Conservation (phyloP, 2,329 filamentous ascomycete species). For the Pestalotiopsis fici region DNA sequence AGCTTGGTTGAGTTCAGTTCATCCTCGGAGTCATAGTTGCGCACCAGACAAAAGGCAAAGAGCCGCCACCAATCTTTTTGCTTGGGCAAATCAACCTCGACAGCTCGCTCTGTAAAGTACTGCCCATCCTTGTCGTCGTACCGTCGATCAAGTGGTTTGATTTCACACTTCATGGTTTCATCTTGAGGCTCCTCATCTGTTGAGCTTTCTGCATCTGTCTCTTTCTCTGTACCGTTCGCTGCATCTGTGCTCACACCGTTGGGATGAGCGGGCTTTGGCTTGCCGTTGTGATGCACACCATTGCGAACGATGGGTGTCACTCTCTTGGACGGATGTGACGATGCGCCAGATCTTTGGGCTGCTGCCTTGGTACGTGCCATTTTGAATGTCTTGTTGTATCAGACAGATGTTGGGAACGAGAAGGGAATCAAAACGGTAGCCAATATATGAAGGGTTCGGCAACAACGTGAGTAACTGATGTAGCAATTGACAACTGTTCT, state of each 20-base stretch:
- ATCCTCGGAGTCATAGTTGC: conserved; percentile 18
- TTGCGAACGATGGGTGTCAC: neutral
- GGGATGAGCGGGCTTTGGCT: neutral
- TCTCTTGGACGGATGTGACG: neutral
- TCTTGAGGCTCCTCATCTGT: neutral
- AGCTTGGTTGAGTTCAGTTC: conserved; percentile 22
- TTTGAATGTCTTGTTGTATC: too few relatives aligned
- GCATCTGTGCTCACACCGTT: neutral
- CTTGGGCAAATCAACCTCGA: conserved; percentile 20
- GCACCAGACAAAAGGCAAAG: conserved; percentile 31
- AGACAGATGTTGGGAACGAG: too few relatives aligned
- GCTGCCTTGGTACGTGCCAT: neutral
- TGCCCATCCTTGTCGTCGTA: conserved; percentile 26
- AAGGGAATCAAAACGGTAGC: too few relatives aligned
- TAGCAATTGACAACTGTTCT: too few relatives aligned
- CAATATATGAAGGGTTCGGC: too few relatives aligned
- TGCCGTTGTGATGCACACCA: neutral
- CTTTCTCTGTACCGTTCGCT: neutral
- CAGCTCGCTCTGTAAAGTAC: conserved; percentile 27
- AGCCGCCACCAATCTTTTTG: conserved; percentile 29
- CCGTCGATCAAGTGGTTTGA: conserved; percentile 26
- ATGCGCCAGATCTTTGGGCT: neutral
- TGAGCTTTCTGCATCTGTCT: neutral
- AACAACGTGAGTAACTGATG: too few relatives aligned
- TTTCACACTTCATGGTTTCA: conserved; percentile 27